Evolutionary conservation across 768 basidiomycete species (phyloP), one percentile per base, ranked within the genome.

Genomic region (Asterophora lycoperdoides): DNA sequence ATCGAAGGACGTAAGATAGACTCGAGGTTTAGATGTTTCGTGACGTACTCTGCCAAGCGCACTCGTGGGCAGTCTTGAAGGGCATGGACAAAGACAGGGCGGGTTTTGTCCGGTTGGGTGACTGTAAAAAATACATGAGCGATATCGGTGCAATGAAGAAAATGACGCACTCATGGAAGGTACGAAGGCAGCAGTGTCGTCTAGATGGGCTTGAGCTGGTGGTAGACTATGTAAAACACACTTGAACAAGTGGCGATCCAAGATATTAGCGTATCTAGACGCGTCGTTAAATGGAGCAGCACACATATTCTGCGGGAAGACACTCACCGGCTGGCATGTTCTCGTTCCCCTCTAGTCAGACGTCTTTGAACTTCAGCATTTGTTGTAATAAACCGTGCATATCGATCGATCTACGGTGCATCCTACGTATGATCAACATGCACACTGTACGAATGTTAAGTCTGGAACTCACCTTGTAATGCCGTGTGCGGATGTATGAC

Each of bases 141-240:
- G 7, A 17, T 23, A 56, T 44, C 19, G 10, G 9, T 15, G 34
- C 17, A 18, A 51, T 49, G 49, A 14, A 54, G 57, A 41, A 34
- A 44, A 39, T 9, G 41, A 61, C 81, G 45, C 64, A 84, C 79
- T 77, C 89, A 85, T 94, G n/a, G 76, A 78, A 40, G 80, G 87
- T 55, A 84, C 77, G 59, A 87, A 84, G 8, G 80, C 69, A 3
- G 79, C 72, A 5, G 78, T 75, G 58, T 94, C 91, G 48, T 93
- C 89, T 46, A 95, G 70, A 42, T 83, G 79, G 17, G 82, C 76
- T 57, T 95, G 85, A 42, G 79, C 74, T 38, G 80, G 81, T 0
- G 94, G 94, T 26, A 97, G 68, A 53, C 84, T 79, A 58, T 92
- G 87, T 20, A 97, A 72, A 4, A 95, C 91, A 1, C 88, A 81